phyloP scores from a whole-genome alignment of 2,329 filamentous ascomycete species.

The Hysterium pulicare region DNA sequence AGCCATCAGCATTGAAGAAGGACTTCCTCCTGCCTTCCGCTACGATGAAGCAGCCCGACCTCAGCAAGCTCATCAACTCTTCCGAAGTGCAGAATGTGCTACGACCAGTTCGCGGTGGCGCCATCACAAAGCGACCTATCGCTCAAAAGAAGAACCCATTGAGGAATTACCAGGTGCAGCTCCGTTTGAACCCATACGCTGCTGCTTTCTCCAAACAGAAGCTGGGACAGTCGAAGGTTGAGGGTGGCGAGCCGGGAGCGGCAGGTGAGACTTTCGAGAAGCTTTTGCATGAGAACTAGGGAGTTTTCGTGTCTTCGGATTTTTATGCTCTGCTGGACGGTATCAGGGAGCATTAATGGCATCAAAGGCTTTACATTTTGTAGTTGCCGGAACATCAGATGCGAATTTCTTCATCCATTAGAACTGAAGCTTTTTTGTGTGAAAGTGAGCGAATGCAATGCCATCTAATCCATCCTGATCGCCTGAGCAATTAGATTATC shows the following conservation, averaged over 20 bases:
- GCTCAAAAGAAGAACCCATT: conserved; percentile 99
- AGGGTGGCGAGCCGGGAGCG: conserved; percentile 59
- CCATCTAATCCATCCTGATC: too few relatives aligned
- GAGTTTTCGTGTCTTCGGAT: conserved; percentile 9
- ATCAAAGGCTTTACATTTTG: not conserved
- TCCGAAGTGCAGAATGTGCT: conserved; percentile 97
- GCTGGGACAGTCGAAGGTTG: conserved; percentile 67
- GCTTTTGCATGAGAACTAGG: conserved; percentile 49
- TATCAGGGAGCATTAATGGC: not conserved
- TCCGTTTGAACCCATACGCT: conserved; percentile 98
- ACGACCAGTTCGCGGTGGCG: conserved; percentile 83
- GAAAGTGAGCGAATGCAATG: too few relatives aligned
- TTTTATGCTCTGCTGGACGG: not conserved
- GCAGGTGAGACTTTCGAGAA: conserved; percentile 52
- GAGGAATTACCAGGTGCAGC: conserved; percentile 96
- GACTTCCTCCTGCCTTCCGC: conserved; percentile 96
- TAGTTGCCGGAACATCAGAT: not conserved
- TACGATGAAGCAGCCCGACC: conserved; percentile 89
- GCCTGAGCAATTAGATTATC: too few relatives aligned
- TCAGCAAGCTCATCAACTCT: conserved; percentile 98
- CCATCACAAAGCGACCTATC: conserved; percentile 80
- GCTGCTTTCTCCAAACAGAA: conserved; percentile 83
- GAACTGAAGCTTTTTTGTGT: too few relatives aligned
- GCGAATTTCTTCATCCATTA: too few relatives aligned
- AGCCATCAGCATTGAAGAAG: conserved; percentile 91